Percentiles rank a stretch among this genome's conserved stretches.
phyloP scores from a whole-genome alignment of 331 rosid species.

The Arachis monticola region DNA sequence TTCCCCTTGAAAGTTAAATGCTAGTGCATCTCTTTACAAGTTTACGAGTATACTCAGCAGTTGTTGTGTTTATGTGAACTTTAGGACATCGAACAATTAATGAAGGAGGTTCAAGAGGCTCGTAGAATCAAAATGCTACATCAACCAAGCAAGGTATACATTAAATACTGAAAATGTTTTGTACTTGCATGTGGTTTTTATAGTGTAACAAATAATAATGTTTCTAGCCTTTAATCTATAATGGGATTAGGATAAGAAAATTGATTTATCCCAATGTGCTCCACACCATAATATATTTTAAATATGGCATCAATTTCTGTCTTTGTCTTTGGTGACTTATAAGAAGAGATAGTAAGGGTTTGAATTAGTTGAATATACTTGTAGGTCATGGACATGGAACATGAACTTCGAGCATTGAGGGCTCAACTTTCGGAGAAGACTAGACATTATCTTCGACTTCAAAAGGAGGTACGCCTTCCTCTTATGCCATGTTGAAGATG shows the following conservation, averaged over 20 bases:
- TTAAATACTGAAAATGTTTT: slow-evolving; percentile 8
- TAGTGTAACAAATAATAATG: not conserved
- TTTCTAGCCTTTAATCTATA: not conserved
- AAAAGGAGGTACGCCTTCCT: slow-evolving; percentile 74
- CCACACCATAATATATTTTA: not conserved
- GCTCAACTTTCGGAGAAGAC: slow-evolving; percentile 88
- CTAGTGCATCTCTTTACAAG: slow-evolving; percentile 18
- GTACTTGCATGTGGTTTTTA: slow-evolving; percentile 1
- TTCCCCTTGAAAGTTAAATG: not conserved
- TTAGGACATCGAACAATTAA: slow-evolving; percentile 90
- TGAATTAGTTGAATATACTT: slow-evolving; percentile 31
- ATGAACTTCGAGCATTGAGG: slow-evolving; percentile 90
- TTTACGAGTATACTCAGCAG: not conserved
- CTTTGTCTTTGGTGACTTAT: slow-evolving; percentile 1
- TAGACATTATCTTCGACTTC: slow-evolving; percentile 78
- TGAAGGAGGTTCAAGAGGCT: slow-evolving; percentile 99
- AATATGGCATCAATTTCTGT: slow-evolving; percentile 6
- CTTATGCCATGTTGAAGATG: slow-evolving; percentile 19
- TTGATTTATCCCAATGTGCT: not conserved
- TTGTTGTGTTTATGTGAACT: slow-evolving; percentile 33
- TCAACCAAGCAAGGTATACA: slow-evolving; percentile 93
- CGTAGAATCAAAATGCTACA: slow-evolving; percentile 98
- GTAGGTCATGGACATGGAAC: slow-evolving; percentile 99
- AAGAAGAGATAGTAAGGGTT: slow-evolving; percentile 10
- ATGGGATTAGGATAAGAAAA: not conserved